Evolutionary conservation across 2,329 filamentous ascomycete species (phyloP), one percentile per base, ranked within the genome.

Genomic region (Colletotrichum sansevieriae): DNA sequence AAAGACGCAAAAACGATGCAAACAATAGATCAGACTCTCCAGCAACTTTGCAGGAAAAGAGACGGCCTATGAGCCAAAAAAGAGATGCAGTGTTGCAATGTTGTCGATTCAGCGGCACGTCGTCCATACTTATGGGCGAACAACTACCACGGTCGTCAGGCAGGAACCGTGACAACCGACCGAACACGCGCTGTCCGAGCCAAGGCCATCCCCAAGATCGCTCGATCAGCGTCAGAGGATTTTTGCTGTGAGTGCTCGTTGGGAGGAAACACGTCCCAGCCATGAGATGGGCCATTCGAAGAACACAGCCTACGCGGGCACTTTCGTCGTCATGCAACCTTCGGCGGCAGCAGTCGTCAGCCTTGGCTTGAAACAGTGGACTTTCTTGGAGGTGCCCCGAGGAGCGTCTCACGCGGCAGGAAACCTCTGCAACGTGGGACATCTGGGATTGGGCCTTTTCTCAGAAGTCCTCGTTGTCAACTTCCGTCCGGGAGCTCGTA

Each of bases 81-180:
- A 29, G 29, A n/a, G 51, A 43, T 37, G 18, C 39, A n/a, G 25
- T 41, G 55, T 69, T 69, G 66, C 66, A 69, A 33, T n/a, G 41
- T n/a, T n/a, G 18, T 39, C 39, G 15, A 46, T 49, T 41, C 47
- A 25, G 29, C 39, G 55, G 61, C 22, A 9, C 13, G 4, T 43
- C 64, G 44, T 61, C 64, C 51, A 63, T 70, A 70, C 64, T 70
- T 70, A 68, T 63, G 64, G 67, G 51, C 51, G 49, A 61, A 60
- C 37, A 41, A 13, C 54, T 20, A 18, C 20, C 54, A 25, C 5
- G 9, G 20, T 37, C 49, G 9, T 39, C 35, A 64, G 10, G 22
- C 10, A 37, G 8, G 37, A 46, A 43, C 54, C 33, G 47, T 4
- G 22, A 54, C 46, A 44, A 56, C 52, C 56, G 35, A 56, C 43